Conservation (phyloP, 2,329 filamentous ascomycete genomes). For the Neofusicoccum sp. region DNA sequence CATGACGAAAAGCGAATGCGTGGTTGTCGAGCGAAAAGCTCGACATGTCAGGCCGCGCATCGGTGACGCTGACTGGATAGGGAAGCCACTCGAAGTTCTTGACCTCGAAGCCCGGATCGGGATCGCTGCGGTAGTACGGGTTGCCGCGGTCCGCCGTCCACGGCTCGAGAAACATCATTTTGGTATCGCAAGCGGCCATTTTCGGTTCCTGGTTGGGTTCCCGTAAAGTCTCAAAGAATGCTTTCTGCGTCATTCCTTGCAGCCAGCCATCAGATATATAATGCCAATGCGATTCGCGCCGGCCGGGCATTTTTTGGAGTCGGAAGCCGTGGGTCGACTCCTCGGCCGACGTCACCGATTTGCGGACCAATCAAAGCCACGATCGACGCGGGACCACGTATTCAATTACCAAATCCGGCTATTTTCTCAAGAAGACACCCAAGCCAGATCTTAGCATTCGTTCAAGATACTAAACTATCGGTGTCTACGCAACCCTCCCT, state of each 20-base stretch:
- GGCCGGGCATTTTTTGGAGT: background rate
- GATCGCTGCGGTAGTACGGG: conserved; percentile 20
- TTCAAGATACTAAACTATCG: too few species aligned
- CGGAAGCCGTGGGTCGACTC: background rate
- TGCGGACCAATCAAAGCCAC: too few species aligned
- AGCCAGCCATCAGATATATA: too few species aligned
- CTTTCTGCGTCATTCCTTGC: too few species aligned
- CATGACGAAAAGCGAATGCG: conserved; percentile 20
- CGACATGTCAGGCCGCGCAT: conserved; percentile 12
- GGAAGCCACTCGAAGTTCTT: conserved; percentile 17
- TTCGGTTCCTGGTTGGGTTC: too few species aligned
- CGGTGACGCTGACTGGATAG: background rate
- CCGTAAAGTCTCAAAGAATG: too few species aligned
- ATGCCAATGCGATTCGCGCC: too few species aligned
- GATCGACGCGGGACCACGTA: too few species aligned
- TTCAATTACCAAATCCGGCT: too few species aligned
- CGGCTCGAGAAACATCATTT: conserved; percentile 22
- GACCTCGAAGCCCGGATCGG: conserved; percentile 3
- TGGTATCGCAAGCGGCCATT: background rate
- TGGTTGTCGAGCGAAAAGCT: conserved; percentile 21
- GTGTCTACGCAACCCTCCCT: too few species aligned
- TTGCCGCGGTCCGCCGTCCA: conserved; percentile 17
- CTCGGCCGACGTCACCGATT: background rate
- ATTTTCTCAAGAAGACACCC: too few species aligned
- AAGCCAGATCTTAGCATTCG: too few species aligned